Conservation (phyloP, 495 filamentous ascomycete species). For the Bathelium albidoporum region DNA sequence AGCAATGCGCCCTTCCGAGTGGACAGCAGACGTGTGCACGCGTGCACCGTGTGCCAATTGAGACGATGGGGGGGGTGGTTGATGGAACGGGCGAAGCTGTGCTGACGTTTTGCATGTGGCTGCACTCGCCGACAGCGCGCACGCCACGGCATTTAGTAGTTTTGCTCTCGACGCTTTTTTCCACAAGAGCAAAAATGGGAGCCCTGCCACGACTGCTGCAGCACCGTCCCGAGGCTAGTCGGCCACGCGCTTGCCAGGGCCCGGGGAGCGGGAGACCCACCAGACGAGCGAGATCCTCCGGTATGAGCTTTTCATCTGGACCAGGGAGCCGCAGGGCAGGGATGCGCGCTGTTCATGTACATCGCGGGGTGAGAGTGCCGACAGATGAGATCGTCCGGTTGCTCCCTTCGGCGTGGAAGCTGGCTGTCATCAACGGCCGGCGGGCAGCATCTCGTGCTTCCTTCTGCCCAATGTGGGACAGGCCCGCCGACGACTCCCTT, state of each 20-base stretch:
- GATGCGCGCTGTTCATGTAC: background rate
- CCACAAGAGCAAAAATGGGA: background rate
- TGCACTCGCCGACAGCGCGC: background rate
- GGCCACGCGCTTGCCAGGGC: slow-evolving; percentile 3
- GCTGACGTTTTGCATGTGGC: slow-evolving; percentile 6
- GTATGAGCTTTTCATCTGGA: background rate
- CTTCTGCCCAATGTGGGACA: background rate
- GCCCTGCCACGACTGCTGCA: background rate
- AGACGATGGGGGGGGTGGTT: background rate
- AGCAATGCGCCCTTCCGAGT: slow-evolving; percentile 1
- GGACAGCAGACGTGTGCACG: slow-evolving; percentile 3
- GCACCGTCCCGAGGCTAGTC: background rate
- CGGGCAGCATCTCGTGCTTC: slow-evolving; percentile 1
- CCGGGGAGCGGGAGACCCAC: background rate
- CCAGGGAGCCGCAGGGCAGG: background rate
- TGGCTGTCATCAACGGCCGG: slow-evolving; percentile 1
- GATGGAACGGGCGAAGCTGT: background rate
- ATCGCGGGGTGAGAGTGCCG: background rate
- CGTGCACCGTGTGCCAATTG: background rate
- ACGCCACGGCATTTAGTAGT: slow-evolving; percentile 1
- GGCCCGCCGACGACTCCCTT: background rate
- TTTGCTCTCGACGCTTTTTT: background rate
- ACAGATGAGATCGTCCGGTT: slow-evolving; percentile 3
- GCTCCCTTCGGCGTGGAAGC: background rate
- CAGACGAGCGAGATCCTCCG: slow-evolving; percentile 4